Conservation (phyloP, 2,329 filamentous ascomycete genomes). For the Pseudogymnoascus sp. region DNA sequence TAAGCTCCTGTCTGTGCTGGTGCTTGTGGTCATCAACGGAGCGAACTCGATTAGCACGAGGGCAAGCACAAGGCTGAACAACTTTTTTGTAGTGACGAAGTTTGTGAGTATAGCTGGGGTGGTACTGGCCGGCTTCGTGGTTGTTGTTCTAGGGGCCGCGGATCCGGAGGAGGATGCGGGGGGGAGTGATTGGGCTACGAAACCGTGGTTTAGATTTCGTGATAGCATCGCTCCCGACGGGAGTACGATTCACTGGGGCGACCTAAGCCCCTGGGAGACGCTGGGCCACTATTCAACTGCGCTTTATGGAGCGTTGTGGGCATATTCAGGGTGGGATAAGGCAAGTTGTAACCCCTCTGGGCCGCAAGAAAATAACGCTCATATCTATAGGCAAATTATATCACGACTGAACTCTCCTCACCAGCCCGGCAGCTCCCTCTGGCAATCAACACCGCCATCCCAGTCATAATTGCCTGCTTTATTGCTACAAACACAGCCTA, state of each 20-base stretch:
- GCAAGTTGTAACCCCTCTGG: constrained; percentile 29
- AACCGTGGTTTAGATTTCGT: constrained; percentile 46
- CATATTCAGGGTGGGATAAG: constrained; percentile 60
- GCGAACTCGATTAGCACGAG: constrained; percentile 49
- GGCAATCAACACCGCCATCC: constrained; percentile 52
- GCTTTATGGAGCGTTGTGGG: constrained; percentile 54
- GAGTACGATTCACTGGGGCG: constrained; percentile 38
- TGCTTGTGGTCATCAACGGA: constrained; percentile 38
- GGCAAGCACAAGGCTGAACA: constrained; percentile 45
- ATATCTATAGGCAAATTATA: constrained; percentile 41
- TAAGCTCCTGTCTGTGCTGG: constrained; percentile 42
- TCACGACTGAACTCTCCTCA: constrained; percentile 43
- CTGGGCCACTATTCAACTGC: constrained; percentile 52
- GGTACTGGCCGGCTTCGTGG: constrained; percentile 40
- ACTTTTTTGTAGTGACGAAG: constrained; percentile 46
- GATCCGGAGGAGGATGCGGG: constrained; percentile 32
- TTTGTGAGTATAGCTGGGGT: constrained; percentile 41
- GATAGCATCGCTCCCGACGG: constrained; percentile 43
- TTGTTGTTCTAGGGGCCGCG: constrained; percentile 34
- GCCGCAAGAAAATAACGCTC: constrained; percentile 6
- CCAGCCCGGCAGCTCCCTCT: constrained; percentile 47
- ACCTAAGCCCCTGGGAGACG: constrained; percentile 45
- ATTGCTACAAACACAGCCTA: constrained; percentile 52
- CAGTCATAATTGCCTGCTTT: constrained; percentile 51
- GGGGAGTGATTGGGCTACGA: constrained; percentile 42